A percentile compares a stretch with the other conserved stretches of the same genome.
Evolutionary conservation across 1,139 yeast genomes (phyloP).

Genomic region (Kodamaea alishanica): DNA sequence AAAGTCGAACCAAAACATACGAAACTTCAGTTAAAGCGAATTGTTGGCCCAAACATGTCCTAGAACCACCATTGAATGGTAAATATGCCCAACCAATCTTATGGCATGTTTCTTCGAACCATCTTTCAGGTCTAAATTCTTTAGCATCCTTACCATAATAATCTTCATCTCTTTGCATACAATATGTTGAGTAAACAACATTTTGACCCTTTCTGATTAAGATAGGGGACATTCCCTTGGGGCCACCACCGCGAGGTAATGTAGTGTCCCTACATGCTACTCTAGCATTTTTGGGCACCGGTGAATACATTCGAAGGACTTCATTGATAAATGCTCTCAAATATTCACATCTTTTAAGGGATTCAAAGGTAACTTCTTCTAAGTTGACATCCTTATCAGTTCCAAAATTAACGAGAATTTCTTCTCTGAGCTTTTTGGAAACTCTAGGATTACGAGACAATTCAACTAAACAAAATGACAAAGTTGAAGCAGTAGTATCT

Average conservation of each 20-base stretch:
- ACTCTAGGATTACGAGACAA: conserved; percentile 38
- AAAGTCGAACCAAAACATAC: conserved; percentile 41
- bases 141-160: conserved; percentile 49
- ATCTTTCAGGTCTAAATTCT: conserved; percentile 49
- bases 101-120: conserved; percentile 36
- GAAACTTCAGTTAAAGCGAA: conserved; percentile 56
- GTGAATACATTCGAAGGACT: conserved; percentile 50
- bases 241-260: conserved; percentile 52
- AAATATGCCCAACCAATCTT: conserved; percentile 49
- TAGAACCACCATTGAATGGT: conserved; percentile 60
- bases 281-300: conserved; percentile 52
- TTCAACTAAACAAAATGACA: conserved; percentile 39
- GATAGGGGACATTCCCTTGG: conserved; percentile 38
- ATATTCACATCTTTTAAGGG: conserved; percentile 47
- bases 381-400: conserved; percentile 28
- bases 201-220: conserved; percentile 44
- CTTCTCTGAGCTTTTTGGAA: conserved; percentile 31
- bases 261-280: conserved; percentile 43
- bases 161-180: conserved; percentile 44
- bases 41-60: conserved; percentile 60
- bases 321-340: conserved; percentile 48
- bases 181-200: conserved; percentile 42
- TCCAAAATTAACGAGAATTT: conserved; percentile 33
- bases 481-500: conserved; percentile 46
- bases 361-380: conserved; percentile 42